Percentiles rank a stretch among this genome's conserved stretches.
Conservation (phyloP, 202 grass and related monocot genomes). For the Miscanthus sacchariflorus region DNA sequence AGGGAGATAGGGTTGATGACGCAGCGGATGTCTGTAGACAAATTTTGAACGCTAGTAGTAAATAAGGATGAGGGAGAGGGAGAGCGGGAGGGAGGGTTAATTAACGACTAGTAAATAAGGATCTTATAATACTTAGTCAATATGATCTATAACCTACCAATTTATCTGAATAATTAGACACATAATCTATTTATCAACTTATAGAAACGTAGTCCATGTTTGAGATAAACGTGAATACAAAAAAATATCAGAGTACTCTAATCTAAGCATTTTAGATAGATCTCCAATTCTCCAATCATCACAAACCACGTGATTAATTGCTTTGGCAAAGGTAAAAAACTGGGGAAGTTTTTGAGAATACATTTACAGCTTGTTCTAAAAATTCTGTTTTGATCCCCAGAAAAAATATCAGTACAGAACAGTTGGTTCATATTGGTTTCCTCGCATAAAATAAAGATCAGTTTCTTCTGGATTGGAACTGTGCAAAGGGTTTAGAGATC, state of each 20-base stretch:
- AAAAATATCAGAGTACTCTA: constrained; percentile 1
- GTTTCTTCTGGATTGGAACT: not conserved
- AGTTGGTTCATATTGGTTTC: constrained; percentile 7
- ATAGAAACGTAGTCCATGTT: not conserved
- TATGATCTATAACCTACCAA: not conserved
- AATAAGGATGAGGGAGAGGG: not conserved
- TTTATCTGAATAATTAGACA: not conserved
- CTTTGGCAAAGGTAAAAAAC: not conserved
- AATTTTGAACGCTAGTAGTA: not conserved
- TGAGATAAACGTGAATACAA: constrained; percentile 15
- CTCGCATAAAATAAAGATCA: not conserved
- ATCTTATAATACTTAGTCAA: constrained; percentile 11
- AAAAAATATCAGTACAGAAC: not conserved
- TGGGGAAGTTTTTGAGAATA: not conserved
- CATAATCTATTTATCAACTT: not conserved
- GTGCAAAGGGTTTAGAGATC: not conserved
- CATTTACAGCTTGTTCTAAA: not conserved
- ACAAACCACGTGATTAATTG: not conserved
- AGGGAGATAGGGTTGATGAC: not conserved
- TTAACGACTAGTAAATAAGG: not conserved
- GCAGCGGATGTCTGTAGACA: not conserved
- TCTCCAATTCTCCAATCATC: constrained; percentile 9
- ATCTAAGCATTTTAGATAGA: constrained; percentile 31
- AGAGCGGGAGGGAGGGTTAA: no score
- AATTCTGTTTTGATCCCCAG: not conserved